Percentiles rank a stretch among this genome's conserved stretches.
Evolutionary conservation across 106 monocot genomes (phyloP).

Genomic region (Acorus gramineus): DNA sequence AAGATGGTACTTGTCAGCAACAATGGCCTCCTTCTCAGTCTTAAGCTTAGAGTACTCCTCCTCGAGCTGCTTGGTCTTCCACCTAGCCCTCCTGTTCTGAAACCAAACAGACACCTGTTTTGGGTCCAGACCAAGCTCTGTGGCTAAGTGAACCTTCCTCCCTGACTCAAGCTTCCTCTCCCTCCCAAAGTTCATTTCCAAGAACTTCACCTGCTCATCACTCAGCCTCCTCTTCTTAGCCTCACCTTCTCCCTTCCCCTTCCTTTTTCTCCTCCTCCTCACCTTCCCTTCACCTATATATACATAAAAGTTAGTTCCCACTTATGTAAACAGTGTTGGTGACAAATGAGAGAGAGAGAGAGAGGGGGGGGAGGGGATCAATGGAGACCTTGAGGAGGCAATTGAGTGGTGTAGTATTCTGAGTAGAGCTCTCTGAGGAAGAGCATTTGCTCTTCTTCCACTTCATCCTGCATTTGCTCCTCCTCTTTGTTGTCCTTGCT

Average conservation of each 20-base stretch:
- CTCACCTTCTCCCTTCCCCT: constrained; percentile 6
- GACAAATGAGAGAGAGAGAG: no score
- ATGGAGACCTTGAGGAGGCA: no score
- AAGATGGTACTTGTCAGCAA: constrained; percentile 48
- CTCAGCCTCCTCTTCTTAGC: constrained; percentile 48
- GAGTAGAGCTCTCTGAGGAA: no score
- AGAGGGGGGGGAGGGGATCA: no score
- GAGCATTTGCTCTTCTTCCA: no score
- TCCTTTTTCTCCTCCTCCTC: constrained; percentile 22
- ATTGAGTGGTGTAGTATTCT: no score
- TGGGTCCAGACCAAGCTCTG: constrained; percentile 54
- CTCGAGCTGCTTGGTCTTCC: constrained; percentile 72
- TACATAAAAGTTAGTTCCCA: not conserved
- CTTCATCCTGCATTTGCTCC: no score
- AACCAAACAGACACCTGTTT: constrained; percentile 84
- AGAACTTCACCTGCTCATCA: constrained; percentile 49
- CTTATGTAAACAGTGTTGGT: no score
- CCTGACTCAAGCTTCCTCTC: constrained; percentile 61
- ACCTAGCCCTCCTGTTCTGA: constrained; percentile 56
- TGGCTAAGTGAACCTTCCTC: constrained; percentile 42
- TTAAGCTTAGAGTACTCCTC: constrained; percentile 49
- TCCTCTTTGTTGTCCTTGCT: no score
- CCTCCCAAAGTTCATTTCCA: constrained; percentile 51
- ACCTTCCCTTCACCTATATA: constrained; percentile 4
- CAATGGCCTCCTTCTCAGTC: constrained; percentile 27